Conservation (phyloP, 1,284 basidiomycete genomes). For the Cutaneotrichosporon sp. region DNA sequence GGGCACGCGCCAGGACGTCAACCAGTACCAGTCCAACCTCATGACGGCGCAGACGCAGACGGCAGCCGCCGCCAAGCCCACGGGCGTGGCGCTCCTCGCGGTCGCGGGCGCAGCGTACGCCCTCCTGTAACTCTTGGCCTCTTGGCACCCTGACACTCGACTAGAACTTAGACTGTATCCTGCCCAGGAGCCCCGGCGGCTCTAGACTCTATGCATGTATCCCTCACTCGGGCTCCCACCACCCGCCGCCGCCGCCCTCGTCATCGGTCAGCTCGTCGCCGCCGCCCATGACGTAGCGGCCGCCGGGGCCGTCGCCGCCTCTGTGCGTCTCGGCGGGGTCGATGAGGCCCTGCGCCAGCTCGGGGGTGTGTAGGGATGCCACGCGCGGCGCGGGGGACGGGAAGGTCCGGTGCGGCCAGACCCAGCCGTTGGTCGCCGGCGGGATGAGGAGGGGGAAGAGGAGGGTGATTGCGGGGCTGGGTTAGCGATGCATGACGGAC, state of each 20-base stretch:
- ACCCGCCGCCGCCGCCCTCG: slow-evolving; percentile 28
- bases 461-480: slow-evolving; percentile 71
- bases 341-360: slow-evolving; percentile 35
- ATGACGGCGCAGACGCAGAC: background rate
- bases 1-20: background rate
- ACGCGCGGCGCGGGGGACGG: background rate
- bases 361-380: slow-evolving; percentile 32
- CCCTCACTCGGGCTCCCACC: slow-evolving; percentile 17
- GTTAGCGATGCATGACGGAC: no score
- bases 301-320: slow-evolving; percentile 58
- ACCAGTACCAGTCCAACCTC: background rate
- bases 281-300: slow-evolving; percentile 53
- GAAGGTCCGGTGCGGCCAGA: slow-evolving; percentile 55
- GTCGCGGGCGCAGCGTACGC: background rate
- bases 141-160: background rate
- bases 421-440: slow-evolving; percentile 82
- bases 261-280: slow-evolving; percentile 30
- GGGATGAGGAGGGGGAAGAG: slow-evolving; percentile 76
- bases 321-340: slow-evolving; percentile 40
- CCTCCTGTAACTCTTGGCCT: background rate
- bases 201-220: background rate
- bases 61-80: no score
- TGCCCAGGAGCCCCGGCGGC: background rate
- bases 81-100: no score
- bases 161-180: background rate